Conservation (phyloP, 306 rosid species). For the Prinsepia uniflora region DNA sequence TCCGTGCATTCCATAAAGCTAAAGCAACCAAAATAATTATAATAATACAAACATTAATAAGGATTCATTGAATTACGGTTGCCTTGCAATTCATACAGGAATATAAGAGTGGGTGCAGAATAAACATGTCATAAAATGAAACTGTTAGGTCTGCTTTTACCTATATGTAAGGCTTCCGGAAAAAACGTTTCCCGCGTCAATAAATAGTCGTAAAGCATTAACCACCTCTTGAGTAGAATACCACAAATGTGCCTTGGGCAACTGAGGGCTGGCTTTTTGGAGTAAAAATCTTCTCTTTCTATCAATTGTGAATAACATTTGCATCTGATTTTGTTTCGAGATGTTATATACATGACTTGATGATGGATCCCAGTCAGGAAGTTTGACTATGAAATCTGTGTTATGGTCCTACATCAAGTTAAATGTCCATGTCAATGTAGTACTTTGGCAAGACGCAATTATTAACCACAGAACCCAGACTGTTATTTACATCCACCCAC, state of each 20-base stretch:
- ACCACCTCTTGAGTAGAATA: slow-evolving; percentile 62
- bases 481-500: not conserved
- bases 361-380: slow-evolving; percentile 91
- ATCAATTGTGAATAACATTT: slow-evolving; percentile 31
- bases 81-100: not conserved
- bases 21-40: no score
- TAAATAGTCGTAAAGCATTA: slow-evolving; percentile 57
- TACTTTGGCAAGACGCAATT: not conserved
- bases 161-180: slow-evolving; percentile 71
- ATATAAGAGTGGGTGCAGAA: not conserved
- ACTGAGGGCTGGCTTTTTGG: slow-evolving; percentile 29
- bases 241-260: slow-evolving; percentile 86
- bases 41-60: not conserved
- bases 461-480: not conserved
- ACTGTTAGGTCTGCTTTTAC: slow-evolving; percentile 34
- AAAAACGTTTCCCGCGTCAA: slow-evolving; percentile 53
- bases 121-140: not conserved
- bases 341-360: slow-evolving; percentile 18
- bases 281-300: slow-evolving; percentile 45
- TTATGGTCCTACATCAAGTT: slow-evolving; percentile 74
- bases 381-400: slow-evolving; percentile 66
- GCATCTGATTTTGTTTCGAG: slow-evolving; percentile 26
- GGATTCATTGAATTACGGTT: not conserved
- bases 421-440: slow-evolving; percentile 4
- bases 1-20: not conserved